Evolutionary conservation across 1,139 yeast genomes (phyloP).

Genomic region (Blastobotrys ciferrii): DNA sequence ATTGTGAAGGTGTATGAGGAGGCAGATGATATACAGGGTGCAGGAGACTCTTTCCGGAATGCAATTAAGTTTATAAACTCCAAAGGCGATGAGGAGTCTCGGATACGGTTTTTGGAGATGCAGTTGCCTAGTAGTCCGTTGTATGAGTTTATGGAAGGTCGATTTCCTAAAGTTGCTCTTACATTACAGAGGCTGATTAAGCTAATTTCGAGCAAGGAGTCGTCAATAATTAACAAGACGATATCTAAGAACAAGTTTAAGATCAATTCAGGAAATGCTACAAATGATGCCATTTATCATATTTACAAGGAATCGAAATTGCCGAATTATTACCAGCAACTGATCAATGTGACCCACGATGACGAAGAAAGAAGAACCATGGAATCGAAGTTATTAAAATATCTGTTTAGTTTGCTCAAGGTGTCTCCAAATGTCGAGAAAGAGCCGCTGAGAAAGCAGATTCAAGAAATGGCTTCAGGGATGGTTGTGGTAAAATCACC

Average conservation of each 20-base stretch:
- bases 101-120: conserved; percentile 49
- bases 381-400: conserved; percentile 61
- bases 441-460: conserved; percentile 41
- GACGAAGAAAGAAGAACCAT: conserved; percentile 56
- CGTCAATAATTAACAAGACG: conserved; percentile 28
- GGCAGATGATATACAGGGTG: conserved; percentile 30
- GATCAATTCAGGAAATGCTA: conserved; percentile 40
- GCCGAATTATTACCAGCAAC: conserved; percentile 51
- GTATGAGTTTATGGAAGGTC: conserved; percentile 54
- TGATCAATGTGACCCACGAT: conserved; percentile 58
- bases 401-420: conserved; percentile 53
- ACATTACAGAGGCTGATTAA: conserved; percentile 53
- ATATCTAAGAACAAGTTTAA: conserved; percentile 33
- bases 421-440: conserved; percentile 48
- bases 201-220: conserved; percentile 46
- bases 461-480: conserved; percentile 63
- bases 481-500: conserved; percentile 67
- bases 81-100: conserved; percentile 19
- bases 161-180: conserved; percentile 50
- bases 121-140: conserved; percentile 64
- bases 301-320: conserved; percentile 51
- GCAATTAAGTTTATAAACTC: conserved; percentile 20
- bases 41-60: conserved; percentile 26
- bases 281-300: conserved; percentile 48
- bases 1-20: conserved; percentile 28